Evolutionary conservation across 495 filamentous ascomycete species (phyloP).

Genomic region (Aspergillus cristatus): DNA sequence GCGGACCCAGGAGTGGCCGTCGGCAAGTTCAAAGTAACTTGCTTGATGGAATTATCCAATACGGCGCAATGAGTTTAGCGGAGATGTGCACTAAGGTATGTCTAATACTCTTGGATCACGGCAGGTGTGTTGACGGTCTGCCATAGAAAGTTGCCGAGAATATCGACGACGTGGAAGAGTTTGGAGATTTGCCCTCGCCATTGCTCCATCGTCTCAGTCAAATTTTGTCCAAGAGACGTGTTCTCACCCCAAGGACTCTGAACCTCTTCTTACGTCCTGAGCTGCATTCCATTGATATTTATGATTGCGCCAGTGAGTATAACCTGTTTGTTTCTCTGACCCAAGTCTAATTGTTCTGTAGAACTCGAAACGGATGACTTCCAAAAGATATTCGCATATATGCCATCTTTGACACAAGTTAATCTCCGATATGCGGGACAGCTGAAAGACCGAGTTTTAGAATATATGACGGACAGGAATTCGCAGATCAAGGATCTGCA

Average conservation of each 20-base stretch:
- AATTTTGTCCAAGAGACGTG: conserved; percentile 70
- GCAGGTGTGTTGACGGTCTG: background rate
- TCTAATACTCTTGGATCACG: background rate
- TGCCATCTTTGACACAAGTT: conserved; percentile 56
- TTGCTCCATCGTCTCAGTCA: conserved; percentile 68
- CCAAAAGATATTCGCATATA: conserved; percentile 67
- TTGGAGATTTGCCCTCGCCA: conserved; percentile 63
- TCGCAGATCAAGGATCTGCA: conserved; percentile 52
- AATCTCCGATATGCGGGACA: conserved; percentile 74
- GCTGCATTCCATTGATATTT: conserved; percentile 57
- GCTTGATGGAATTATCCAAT: conserved; percentile 59
- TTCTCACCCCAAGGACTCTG: conserved; percentile 59
- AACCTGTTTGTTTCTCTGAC: background rate
- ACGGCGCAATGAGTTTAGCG: conserved; percentile 63
- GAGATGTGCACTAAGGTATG: conserved; percentile 67
- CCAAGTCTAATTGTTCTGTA: conserved; percentile 16
- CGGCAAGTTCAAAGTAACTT: conserved; percentile 69
- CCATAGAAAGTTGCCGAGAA: conserved; percentile 65
- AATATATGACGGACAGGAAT: conserved; percentile 66
- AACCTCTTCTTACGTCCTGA: conserved; percentile 68
- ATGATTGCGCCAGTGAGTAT: conserved; percentile 62
- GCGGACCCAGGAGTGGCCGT: conserved; percentile 39
- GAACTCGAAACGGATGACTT: conserved; percentile 67
- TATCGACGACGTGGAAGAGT: conserved; percentile 70
- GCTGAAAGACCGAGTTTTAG: conserved; percentile 71